phyloP scores from a whole-genome alignment of 2,329 filamentous ascomycete genomes.

The Dactylellina parvicollis region DNA sequence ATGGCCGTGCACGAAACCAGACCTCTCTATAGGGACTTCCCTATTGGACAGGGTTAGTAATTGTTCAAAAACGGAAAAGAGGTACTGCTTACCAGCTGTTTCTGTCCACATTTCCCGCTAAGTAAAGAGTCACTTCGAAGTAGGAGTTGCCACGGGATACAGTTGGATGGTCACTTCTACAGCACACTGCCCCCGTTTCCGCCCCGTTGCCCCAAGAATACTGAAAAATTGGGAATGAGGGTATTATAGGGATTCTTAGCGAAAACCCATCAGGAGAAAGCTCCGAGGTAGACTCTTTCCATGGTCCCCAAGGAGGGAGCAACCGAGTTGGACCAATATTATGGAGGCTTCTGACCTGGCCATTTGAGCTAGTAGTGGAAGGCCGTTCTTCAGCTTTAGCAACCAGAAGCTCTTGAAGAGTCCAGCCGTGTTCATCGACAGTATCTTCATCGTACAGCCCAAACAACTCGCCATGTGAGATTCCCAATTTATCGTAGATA shows the following conservation, averaged over 20 bases:
- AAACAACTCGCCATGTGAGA: not conserved
- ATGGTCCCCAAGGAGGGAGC: too few species aligned
- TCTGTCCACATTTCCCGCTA: not conserved
- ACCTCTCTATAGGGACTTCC: too few species aligned
- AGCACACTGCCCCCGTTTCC: not conserved
- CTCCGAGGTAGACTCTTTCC: too few species aligned
- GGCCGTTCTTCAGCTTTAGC: not conserved
- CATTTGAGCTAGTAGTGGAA: not conserved
- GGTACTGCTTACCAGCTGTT: not conserved
- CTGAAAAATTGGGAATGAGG: too few species aligned
- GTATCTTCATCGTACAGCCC: not conserved
- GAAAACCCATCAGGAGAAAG: too few species aligned
- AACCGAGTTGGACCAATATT: not conserved
- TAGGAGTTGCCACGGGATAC: not conserved
- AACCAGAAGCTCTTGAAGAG: not conserved
- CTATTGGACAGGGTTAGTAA: too few species aligned
- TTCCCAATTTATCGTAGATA: not conserved
- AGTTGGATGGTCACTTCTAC: conserved; percentile 1
- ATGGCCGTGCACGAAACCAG: too few species aligned
- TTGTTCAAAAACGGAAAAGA: not conserved
- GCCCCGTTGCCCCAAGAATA: too few species aligned
- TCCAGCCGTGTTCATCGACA: conserved; percentile 9
- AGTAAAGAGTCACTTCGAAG: conserved; percentile 3
- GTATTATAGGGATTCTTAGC: too few species aligned
- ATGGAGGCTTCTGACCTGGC: not conserved